Conservation (phyloP, 305 asterid species). For the Fraxinus floribunda region DNA sequence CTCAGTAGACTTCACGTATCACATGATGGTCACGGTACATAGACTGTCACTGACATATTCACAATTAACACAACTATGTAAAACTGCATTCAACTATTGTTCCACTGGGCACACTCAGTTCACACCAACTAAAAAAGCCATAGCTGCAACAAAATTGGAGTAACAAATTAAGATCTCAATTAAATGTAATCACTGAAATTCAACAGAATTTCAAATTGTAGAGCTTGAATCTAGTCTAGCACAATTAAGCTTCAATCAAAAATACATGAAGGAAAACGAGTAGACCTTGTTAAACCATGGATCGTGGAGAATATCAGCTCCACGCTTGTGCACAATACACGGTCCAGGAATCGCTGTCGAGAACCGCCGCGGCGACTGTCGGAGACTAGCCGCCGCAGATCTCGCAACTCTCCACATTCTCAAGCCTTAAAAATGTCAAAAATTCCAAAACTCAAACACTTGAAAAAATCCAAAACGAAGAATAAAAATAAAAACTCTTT, state of each 20-base stretch:
- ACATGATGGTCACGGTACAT: neutral
- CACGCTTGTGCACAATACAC: constrained; percentile 92
- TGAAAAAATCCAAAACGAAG: neutral
- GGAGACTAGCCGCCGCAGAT: constrained; percentile 71
- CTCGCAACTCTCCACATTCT: constrained; percentile 77
- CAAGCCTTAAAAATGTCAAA: constrained; percentile 2
- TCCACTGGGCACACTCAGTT: constrained; percentile 2
- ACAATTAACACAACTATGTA: neutral
- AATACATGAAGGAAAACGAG: neutral
- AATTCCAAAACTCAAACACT: neutral
- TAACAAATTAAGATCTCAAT: constrained; percentile 25
- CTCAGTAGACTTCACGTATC: neutral
- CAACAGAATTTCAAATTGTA: constrained; percentile 6
- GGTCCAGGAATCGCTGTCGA: constrained; percentile 88
- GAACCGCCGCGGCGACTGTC: constrained; percentile 57
- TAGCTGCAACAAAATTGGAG: neutral
- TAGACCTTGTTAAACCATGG: constrained; percentile 97
- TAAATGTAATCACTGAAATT: neutral
- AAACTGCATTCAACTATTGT: constrained; percentile 13
- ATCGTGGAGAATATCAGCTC: constrained; percentile 96
- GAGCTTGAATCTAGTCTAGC: constrained; percentile 23
- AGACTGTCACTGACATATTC: neutral
- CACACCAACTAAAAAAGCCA: neutral
- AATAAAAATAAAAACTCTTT: neutral
- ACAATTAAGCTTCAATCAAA: constrained; percentile 8